A percentile compares a stretch with the other conserved stretches of the same genome.
Evolutionary conservation across 2,329 filamentous ascomycete species (phyloP).

Genomic region (Diaporthe amygdali): DNA sequence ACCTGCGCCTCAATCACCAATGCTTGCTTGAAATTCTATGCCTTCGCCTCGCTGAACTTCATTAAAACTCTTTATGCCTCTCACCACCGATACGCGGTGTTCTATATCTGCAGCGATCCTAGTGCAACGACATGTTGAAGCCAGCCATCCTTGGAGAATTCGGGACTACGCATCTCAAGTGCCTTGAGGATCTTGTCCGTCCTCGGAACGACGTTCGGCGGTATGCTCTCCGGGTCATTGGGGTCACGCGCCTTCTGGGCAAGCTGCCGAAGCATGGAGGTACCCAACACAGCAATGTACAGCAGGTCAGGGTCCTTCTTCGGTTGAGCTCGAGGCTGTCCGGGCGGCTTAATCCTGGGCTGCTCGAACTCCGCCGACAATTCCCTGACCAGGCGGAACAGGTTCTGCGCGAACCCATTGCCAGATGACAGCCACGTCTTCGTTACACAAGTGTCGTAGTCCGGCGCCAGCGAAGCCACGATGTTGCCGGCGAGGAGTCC

Average conservation of each 20-base stretch:
- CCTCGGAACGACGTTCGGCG: constrained; percentile 67
- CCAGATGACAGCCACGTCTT: constrained; percentile 82
- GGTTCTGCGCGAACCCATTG: constrained; percentile 82
- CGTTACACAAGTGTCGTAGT: constrained; percentile 72
- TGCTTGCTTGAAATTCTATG: not conserved
- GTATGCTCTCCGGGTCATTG: constrained; percentile 56
- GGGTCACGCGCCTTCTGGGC: constrained; percentile 70
- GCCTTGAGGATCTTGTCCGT: constrained; percentile 71
- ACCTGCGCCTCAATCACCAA: not conserved
- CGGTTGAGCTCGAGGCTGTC: constrained; percentile 37
- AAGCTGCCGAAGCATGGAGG: constrained; percentile 71
- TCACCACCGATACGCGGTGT: constrained; percentile 33
- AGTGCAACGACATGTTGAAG: constrained; percentile 72
- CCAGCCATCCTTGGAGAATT: constrained; percentile 68
- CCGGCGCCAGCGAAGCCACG: constrained; percentile 71
- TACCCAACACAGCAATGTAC: constrained; percentile 71
- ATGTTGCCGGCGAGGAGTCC: constrained; percentile 91
- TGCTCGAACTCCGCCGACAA: constrained; percentile 69
- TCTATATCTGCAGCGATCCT: constrained; percentile 47
- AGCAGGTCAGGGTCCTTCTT: constrained; percentile 57
- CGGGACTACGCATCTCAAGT: constrained; percentile 66
- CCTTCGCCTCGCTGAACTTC: not conserved
- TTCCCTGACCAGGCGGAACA: constrained; percentile 76
- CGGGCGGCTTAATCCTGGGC: constrained; percentile 43
- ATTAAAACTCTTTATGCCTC: not conserved